phyloP scores from a whole-genome alignment of 2,329 filamentous ascomycete genomes.

The Sclerotinia glacialis region DNA sequence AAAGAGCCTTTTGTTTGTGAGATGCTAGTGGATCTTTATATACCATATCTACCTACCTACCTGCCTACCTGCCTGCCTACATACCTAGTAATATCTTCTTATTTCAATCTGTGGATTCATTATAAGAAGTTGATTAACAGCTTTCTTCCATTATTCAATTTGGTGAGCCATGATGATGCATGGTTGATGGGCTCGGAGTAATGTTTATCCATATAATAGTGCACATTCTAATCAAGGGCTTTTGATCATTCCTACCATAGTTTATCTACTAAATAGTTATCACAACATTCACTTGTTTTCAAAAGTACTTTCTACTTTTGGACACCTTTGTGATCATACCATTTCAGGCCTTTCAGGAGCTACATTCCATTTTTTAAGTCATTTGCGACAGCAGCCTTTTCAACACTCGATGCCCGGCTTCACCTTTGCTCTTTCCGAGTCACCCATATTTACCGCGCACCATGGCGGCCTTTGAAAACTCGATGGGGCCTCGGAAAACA shows the following conservation, averaged over 20 bases:
- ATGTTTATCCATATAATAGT: not conserved
- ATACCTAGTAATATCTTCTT: too few relatives aligned
- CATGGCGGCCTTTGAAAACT: slow-evolving; percentile 37
- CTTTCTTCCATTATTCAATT: not conserved
- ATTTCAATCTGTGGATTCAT: not conserved
- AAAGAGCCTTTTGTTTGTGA: too few relatives aligned
- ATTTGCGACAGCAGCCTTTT: slow-evolving; percentile 12
- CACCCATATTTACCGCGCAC: slow-evolving; percentile 14
- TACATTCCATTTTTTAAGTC: not conserved
- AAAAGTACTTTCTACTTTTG: not conserved
- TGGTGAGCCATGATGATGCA: not conserved
- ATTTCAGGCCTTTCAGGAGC: not conserved
- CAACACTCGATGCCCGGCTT: slow-evolving; percentile 15
- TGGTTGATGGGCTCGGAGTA: not conserved
- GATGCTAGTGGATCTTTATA: too few relatives aligned
- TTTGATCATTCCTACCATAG: not conserved
- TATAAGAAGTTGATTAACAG: not conserved
- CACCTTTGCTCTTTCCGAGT: slow-evolving; percentile 7
- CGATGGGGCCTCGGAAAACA: slow-evolving; percentile 33
- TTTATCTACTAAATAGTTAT: not conserved
- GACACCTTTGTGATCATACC: not conserved
- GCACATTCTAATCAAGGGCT: not conserved
- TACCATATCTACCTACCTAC: too few relatives aligned
- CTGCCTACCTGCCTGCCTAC: too few relatives aligned
- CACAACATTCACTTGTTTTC: not conserved